Percentiles rank a stretch among this genome's conserved stretches.
These are phyloP conservation scores for Clonostachys chloroleuca DNA, from an alignment of 2,329 filamentous ascomycete genomes.

Conservation along the genomic window DNA sequence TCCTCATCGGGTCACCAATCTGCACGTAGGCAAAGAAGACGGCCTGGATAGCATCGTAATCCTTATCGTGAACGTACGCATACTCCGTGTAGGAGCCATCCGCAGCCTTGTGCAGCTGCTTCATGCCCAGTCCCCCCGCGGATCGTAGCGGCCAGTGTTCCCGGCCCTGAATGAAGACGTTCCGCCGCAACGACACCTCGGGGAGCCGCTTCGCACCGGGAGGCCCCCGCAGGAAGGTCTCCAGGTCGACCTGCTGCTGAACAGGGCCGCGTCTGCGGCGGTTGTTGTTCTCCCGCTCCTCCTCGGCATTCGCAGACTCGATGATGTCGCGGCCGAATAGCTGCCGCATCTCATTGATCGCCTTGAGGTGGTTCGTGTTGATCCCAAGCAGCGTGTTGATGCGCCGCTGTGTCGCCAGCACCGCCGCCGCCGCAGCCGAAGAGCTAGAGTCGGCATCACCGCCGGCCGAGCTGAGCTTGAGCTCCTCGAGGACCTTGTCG, in stretches of 20 bases:
- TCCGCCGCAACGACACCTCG: conserved; percentile 68
- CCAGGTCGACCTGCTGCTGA: conserved; percentile 50
- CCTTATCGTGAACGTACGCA: conserved; percentile 67
- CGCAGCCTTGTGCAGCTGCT: conserved; percentile 31
- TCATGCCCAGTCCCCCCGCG: conserved; percentile 81
- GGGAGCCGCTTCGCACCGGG: conserved; percentile 58
- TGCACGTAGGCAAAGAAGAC: conserved; percentile 79
- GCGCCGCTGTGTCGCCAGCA: conserved; percentile 8
- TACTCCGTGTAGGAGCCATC: conserved; percentile 64
- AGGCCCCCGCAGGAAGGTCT: conserved; percentile 48
- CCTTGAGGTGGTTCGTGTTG: conserved; percentile 71
- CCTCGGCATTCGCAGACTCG: conserved; percentile 46
- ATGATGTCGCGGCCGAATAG: conserved; percentile 55
- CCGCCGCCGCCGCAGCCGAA: background rate
- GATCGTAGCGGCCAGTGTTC: conserved; percentile 81
- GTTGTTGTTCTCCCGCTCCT: conserved; percentile 31
- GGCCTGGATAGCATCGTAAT: conserved; percentile 71
- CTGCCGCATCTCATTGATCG: conserved; percentile 81
- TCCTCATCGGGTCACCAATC: conserved; percentile 75
- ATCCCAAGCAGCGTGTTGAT: conserved; percentile 40
- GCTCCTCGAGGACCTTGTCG: conserved; percentile 46
- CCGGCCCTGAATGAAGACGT: conserved; percentile 81
- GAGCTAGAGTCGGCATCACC: background rate
- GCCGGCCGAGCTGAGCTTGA: conserved; percentile 27
- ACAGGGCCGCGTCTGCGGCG: conserved; percentile 26